Evolutionary conservation across 2,329 filamentous ascomycete genomes (phyloP), one percentile per base, ranked within the genome.

Genomic region (Thielaviopsis populi): DNA sequence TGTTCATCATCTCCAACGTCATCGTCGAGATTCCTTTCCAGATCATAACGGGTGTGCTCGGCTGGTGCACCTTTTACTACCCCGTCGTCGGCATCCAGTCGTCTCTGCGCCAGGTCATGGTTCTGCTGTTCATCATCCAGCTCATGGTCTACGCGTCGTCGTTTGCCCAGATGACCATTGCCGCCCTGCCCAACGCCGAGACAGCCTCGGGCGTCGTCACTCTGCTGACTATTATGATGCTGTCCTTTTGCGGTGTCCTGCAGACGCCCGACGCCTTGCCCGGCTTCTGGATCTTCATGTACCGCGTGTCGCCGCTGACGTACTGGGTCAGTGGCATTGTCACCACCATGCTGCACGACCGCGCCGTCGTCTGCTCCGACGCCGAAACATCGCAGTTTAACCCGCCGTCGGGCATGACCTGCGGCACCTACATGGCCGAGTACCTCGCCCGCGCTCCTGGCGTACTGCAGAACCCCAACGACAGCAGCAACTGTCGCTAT

Each of bases 211-310:
- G 80, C 58, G 72, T 89, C 19, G 83, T 83, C 62, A 83, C 82
- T 6, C 71, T 87, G 33, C 70, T 86, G 17, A 79, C 82, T 66
- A 77, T 81, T 30, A 77, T 87, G 71, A 80, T 77, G 67, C 74
- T 83, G 43, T 77, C 83, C 64, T 87, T 87, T 75, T 82, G 80
- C 69, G 79, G 85, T 70, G 85, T 89, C 2, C 74, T 89, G 63
- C 82, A 85, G 66, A 72, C 78, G 0, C 80, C 84, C 0, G 66
- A 70, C 2, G 76, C 78, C 0, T 76, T 90, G 1, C 86, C 87
- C 0, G 78, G 82, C 0, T 90, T 90, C 75, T 91, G 87, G 87
- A 83, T 83, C 66, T 89, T 88, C 75, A 89, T 89, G 86, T 87
- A 89, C 72, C 79, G 82, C 30, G 76, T 83, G 11, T 83, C 80